phyloP scores from a whole-genome alignment of 164 flowering plant species.

The Sextonia rubra region DNA sequence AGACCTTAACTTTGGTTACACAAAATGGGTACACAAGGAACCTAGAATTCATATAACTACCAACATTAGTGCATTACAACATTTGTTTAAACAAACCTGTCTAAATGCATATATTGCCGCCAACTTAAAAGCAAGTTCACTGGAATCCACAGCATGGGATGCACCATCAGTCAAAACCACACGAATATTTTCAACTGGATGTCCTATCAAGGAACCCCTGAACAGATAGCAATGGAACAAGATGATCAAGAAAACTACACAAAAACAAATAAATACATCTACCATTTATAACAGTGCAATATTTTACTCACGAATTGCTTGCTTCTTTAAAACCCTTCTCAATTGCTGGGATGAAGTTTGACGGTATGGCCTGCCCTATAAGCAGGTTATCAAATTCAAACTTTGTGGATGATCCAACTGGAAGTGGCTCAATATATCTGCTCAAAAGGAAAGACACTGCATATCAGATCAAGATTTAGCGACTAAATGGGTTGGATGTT shows the following conservation, averaged over 20 bases:
- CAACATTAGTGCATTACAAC: too few relatives aligned
- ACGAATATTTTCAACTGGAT: slow-evolving; percentile 89
- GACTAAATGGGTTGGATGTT: not conserved
- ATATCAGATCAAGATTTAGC: too few relatives aligned
- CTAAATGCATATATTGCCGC: slow-evolving; percentile 98
- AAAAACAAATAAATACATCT: not conserved
- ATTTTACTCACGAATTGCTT: slow-evolving; percentile 78
- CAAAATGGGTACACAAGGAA: not conserved
- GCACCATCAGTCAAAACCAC: slow-evolving; percentile 89
- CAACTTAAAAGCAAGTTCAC: slow-evolving; percentile 96
- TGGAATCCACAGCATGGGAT: slow-evolving; percentile 98
- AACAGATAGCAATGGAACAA: slow-evolving; percentile 5
- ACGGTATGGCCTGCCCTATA: slow-evolving; percentile 91
- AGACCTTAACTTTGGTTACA: not conserved
- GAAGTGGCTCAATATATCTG: slow-evolving; percentile 94
- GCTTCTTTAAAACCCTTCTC: slow-evolving; percentile 98
- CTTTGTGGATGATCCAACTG: slow-evolving; percentile 65
- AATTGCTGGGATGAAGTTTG: slow-evolving; percentile 88
- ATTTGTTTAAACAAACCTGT: slow-evolving; percentile 48
- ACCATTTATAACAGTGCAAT: not conserved
- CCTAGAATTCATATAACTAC: not conserved
- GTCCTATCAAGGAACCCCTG: slow-evolving; percentile 96
- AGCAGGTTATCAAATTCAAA: slow-evolving; percentile 93
- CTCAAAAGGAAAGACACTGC: slow-evolving; percentile 2
- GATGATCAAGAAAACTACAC: not conserved